Evolutionary conservation across 768 basidiomycete species (phyloP).

Genomic region (Tricholoma saponaceum): DNA sequence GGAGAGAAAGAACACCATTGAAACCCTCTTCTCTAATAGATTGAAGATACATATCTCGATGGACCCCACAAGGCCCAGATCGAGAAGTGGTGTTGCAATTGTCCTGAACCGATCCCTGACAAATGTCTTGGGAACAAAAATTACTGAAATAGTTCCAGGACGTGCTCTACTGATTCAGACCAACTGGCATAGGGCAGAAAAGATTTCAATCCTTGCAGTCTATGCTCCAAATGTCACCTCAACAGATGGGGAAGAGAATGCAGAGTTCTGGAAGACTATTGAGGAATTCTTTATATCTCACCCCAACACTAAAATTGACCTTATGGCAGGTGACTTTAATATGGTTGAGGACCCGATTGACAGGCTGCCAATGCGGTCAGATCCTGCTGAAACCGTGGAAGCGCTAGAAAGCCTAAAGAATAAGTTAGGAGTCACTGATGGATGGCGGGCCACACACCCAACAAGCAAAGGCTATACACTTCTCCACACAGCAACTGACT

Average conservation of each 20-base stretch:
- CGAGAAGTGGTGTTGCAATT: slow-evolving; percentile 27
- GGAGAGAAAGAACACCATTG: slow-evolving; percentile 3
- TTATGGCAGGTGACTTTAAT: slow-evolving; percentile 40
- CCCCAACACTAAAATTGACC: slow-evolving; percentile 19
- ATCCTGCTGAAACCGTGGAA: slow-evolving; percentile 8
- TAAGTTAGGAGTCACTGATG: slow-evolving; percentile 18
- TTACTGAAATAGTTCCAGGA: slow-evolving; percentile 19
- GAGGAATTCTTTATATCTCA: slow-evolving; percentile 6
- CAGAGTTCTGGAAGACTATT: slow-evolving; percentile 4
- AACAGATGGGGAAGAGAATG: slow-evolving; percentile 14
- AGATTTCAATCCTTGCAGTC: slow-evolving; percentile 24
- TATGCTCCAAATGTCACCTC: slow-evolving; percentile 30
- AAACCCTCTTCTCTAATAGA: slow-evolving; percentile 1
- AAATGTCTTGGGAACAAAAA: slow-evolving; percentile 9
- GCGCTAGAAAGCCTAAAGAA: slow-evolving; percentile 20
- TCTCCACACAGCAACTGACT: slow-evolving; percentile 8
- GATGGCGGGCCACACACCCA: slow-evolving; percentile 27
- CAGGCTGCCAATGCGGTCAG: slow-evolving; percentile 21
- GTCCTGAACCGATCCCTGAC: slow-evolving; percentile 27
- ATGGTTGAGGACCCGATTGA: slow-evolving; percentile 35
- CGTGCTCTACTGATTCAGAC: slow-evolving; percentile 17
- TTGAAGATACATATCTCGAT: slow-evolving; percentile 16
- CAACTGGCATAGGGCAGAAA: slow-evolving; percentile 14
- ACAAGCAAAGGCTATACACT: slow-evolving; percentile 22
- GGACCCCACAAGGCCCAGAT: slow-evolving; percentile 13